These are phyloP conservation scores for Trametes meyenii DNA, from an alignment of 768 basidiomycete genomes.

Conservation along the genomic window DNA sequence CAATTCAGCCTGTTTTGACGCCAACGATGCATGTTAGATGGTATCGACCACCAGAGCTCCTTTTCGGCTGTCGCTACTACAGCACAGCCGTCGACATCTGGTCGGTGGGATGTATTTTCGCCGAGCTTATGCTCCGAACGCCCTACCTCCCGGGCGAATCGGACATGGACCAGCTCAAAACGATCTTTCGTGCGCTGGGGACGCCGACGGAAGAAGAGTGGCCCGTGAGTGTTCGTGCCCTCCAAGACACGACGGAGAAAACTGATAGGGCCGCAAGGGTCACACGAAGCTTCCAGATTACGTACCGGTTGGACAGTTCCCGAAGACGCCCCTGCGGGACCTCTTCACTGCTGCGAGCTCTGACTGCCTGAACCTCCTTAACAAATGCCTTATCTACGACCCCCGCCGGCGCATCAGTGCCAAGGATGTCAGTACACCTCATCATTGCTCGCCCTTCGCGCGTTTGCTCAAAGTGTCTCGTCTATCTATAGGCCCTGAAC, in stretches of 20 bases:
- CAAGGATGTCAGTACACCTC: conserved; percentile 57
- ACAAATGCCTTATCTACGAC: conserved; percentile 81
- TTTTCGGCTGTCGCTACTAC: conserved; percentile 91
- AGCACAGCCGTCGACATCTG: conserved; percentile 92
- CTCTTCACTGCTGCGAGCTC: conserved; percentile 90
- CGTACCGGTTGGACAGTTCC: conserved; percentile 82
- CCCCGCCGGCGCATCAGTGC: conserved; percentile 82
- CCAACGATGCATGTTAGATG: conserved; percentile 56
- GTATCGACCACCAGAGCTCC: conserved; percentile 96
- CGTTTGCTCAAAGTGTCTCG: neutral
- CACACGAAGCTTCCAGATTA: conserved; percentile 92
- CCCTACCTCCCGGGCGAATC: conserved; percentile 95
- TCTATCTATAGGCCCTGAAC: conserved; percentile 64
- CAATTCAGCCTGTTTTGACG: neutral
- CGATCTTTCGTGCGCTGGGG: conserved; percentile 91
- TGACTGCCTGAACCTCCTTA: conserved; percentile 82
- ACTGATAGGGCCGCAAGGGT: conserved; percentile 51
- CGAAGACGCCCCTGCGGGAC: conserved; percentile 78
- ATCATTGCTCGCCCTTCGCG: neutral
- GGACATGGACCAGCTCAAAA: conserved; percentile 96
- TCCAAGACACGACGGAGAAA: neutral
- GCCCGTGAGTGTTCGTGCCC: conserved; percentile 63
- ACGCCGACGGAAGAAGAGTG: conserved; percentile 97
- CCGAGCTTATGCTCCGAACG: conserved; percentile 94
- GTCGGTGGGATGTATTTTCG: conserved; percentile 98